Base-by-base conservation (phyloP, 192 early-diverging fungal species). In the Nowakowskiella sp. region DNA sequence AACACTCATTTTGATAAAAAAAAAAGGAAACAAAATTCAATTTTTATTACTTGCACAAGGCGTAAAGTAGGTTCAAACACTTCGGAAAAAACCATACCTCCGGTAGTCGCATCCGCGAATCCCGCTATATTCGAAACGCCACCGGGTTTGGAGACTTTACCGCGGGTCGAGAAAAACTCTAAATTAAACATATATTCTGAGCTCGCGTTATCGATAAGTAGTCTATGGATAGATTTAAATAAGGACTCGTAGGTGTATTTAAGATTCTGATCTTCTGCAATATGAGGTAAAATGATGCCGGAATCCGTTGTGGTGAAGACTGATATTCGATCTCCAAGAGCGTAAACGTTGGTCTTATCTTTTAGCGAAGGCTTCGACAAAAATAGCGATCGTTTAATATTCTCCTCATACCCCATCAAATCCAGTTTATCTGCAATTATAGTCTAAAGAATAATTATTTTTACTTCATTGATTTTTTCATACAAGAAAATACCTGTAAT, bases 121-220 rank as follows among this genome's bases (percentile, higher is more conserved):
- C 19, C n/a, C n/a, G n/a, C n/a, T n/a, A n/a, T n/a, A n/a, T 76
- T 74, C 16, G 83, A 75, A 53, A 80, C 70, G 28, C 86, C 82
- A 4, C 73, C 68, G 4, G 75, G n/a, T n/a, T n/a, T n/a, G n/a
- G n/a, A n/a, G n/a, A n/a, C n/a, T n/a, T n/a, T n/a, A n/a, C n/a
- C 59, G 74, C 74, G 44, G 80, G 73, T 16, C 79, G 83, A 71
- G 64, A 99, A 96, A 71, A 94, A 99, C 56, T 94, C 89, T 33
- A 78, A 68, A 33, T 85, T 79, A 54, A 99, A 99, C 30, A 90
- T 72, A 64, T 96, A 96, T 67, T 99, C 95, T 6, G 89, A 86
- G 42, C 84, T 87, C 2, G 93, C 91, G 57, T 96, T 95, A 71
- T 99, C 95, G 44, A 89, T 83, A 43, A 99, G 62, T 16, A 93